Evolutionary conservation across 495 filamentous ascomycete genomes (phyloP), one percentile per base, ranked within the genome.

Genomic region (Baudoinia panamericana): DNA sequence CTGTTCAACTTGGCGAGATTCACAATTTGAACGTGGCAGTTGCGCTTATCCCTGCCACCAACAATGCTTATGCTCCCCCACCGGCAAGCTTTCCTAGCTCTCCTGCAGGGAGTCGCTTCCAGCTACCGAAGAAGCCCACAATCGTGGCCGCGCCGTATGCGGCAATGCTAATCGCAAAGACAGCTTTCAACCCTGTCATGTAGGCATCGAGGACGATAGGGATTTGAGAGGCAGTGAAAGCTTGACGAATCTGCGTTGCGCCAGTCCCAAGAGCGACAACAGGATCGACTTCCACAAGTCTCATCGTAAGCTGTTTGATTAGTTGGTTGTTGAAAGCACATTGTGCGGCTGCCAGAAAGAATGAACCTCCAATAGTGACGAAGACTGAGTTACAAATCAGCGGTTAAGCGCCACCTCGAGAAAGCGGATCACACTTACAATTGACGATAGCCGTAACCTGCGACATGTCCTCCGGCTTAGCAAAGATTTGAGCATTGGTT

Each of bases 201-300:
- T 81, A 82, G 5, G 69, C 71, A 2, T 50, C 26, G 17, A 80
- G 31, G 13, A 81, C 62, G 2, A 63, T 68, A 0, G 61, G 57
- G 3, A 83, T 18, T 25, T 66, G 37, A 1, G 63, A 58, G 3
- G 51, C 32, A 0, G 60, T 24, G 46, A 78, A 71, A 0, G 66
- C 60, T 5, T 56, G 41, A 3, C 64, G 63, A 3, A 80, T 39
- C 22, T 70, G 55, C 0, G 68, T 63, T 0, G 73, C 75, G 5
- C 75, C 73, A 1, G 66, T 67, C 5, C 36, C 46, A 9, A 73
- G 42, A 4, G 74, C 61, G 0, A 52, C 8, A 0, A 13, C 18
- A 0, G 69, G 63, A 47, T 65, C 48, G 23, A 75, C 54, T 8
- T 28, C 43, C 12, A 20, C 16, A 5, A 23, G 10, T 6, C 5